Conservation (phyloP, 1,284 basidiomycete species). For the Anthracocystis setariae region DNA sequence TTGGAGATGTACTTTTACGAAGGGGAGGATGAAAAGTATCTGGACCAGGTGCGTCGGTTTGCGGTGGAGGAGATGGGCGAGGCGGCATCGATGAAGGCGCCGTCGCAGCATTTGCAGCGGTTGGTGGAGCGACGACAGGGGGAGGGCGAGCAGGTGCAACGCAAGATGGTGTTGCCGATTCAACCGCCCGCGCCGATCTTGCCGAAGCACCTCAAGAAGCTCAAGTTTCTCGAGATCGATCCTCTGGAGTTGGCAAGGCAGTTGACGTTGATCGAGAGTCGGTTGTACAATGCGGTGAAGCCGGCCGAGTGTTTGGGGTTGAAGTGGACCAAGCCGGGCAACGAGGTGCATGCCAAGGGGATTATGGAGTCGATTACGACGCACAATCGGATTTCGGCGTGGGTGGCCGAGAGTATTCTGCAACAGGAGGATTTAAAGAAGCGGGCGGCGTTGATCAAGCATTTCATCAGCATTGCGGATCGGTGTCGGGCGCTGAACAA, state of each 20-base stretch:
- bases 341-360: constrained; percentile 72
- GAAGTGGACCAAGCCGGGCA: constrained; percentile 66
- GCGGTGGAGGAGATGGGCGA: constrained; percentile 64
- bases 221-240: constrained; percentile 88
- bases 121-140: constrained; percentile 66
- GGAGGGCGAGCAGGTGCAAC: constrained; percentile 55
- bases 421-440: constrained; percentile 85
- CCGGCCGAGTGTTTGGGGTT: constrained; percentile 86
- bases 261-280: constrained; percentile 89
- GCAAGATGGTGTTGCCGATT: constrained; percentile 61
- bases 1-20: constrained; percentile 68
- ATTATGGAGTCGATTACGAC: constrained; percentile 91
- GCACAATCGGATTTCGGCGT: constrained; percentile 86
- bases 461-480: constrained; percentile 92
- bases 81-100: constrained; percentile 45
- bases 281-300: constrained; percentile 86
- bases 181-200: constrained; percentile 74
- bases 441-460: constrained; percentile 83
- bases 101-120: constrained; percentile 65
- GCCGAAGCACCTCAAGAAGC: constrained; percentile 79
- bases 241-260: constrained; percentile 91
- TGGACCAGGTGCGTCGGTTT: constrained; percentile 66
- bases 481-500: constrained; percentile 90
- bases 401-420: constrained; percentile 91
- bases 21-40: constrained; percentile 65